Evolutionary conservation across 2,329 filamentous ascomycete species (phyloP).

Genomic region (Aureobasidium zeae): DNA sequence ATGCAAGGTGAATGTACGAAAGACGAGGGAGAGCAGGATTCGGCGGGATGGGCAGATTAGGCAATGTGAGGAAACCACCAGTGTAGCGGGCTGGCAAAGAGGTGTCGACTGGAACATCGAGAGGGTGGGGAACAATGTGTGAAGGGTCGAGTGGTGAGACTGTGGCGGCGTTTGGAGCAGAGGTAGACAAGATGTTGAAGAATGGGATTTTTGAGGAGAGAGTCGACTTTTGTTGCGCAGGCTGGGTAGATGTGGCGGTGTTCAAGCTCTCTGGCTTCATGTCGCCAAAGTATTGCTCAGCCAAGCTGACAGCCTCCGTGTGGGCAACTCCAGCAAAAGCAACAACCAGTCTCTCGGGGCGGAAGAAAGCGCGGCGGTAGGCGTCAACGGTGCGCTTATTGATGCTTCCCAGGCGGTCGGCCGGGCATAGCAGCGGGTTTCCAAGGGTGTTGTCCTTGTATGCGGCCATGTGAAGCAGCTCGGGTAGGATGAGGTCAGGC

Average conservation of each 20-base stretch:
- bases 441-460: constrained; percentile 95
- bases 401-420: constrained; percentile 69
- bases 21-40: constrained; percentile 72
- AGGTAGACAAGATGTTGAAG: constrained; percentile 78
- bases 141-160: constrained; percentile 45
- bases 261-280: constrained; percentile 48
- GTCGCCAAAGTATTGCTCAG: constrained; percentile 82
- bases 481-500: constrained; percentile 88
- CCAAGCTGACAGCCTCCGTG: constrained; percentile 64
- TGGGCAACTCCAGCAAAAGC: constrained; percentile 92
- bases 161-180: constrained; percentile 54
- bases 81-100: constrained; percentile 70
- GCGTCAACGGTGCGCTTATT: constrained; percentile 61
- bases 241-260: constrained; percentile 24
- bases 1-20: constrained; percentile 89
- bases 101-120: constrained; percentile 47
- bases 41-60: constrained; percentile 64
- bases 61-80: constrained; percentile 82
- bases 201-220: constrained; percentile 79
- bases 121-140: constrained; percentile 33
- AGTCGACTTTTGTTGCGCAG: constrained; percentile 49
- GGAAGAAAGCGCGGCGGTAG: constrained; percentile 77
- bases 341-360: constrained; percentile 83
- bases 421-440: constrained; percentile 83
- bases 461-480: constrained; percentile 88